Percentiles rank a stretch among this genome's conserved stretches.
Conservation (phyloP, 768 basidiomycete genomes). For the Kwoniella sp. region DNA sequence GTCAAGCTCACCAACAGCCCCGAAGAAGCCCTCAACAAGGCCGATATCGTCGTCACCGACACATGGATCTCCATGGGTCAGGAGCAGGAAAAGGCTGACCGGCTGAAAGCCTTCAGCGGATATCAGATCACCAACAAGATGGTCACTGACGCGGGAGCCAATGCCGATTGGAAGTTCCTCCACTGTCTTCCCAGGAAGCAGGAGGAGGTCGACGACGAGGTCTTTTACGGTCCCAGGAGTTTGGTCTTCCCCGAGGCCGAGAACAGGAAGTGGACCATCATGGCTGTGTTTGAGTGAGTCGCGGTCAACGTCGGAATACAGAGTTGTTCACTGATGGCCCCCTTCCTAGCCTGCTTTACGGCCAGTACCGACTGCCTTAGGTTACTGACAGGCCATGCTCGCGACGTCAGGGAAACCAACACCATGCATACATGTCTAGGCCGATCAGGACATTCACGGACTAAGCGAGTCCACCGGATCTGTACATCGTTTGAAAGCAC, state of each 20-base stretch:
- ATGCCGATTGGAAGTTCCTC: constrained; percentile 85
- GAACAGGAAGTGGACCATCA: constrained; percentile 95
- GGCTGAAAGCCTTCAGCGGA: constrained; percentile 78
- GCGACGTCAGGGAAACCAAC: too few species aligned
- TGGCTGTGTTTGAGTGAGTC: constrained; percentile 67
- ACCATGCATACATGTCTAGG: too few species aligned
- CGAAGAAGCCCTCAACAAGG: constrained; percentile 76
- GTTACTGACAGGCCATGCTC: too few species aligned
- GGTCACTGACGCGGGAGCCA: constrained; percentile 73
- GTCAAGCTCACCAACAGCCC: constrained; percentile 55
- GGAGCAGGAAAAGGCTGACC: constrained; percentile 84
- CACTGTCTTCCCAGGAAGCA: constrained; percentile 91
- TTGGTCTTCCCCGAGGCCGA: constrained; percentile 91
- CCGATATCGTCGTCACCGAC: constrained; percentile 94
- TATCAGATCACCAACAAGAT: constrained; percentile 91
- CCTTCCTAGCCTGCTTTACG: constrained; percentile 5
- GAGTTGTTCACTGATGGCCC: background rate
- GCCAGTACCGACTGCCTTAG: constrained; percentile 11
- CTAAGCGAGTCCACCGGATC: too few species aligned
- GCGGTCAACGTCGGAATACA: background rate
- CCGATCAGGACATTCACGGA: too few species aligned
- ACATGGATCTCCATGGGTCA: constrained; percentile 99
- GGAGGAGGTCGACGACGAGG: constrained; percentile 94
- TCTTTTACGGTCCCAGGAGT: constrained; percentile 88
- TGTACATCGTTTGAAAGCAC: too few species aligned